Evolutionary conservation across 2,329 filamentous ascomycete genomes (phyloP), one percentile per base, ranked within the genome.

Genomic region (Neobulgaria alba): DNA sequence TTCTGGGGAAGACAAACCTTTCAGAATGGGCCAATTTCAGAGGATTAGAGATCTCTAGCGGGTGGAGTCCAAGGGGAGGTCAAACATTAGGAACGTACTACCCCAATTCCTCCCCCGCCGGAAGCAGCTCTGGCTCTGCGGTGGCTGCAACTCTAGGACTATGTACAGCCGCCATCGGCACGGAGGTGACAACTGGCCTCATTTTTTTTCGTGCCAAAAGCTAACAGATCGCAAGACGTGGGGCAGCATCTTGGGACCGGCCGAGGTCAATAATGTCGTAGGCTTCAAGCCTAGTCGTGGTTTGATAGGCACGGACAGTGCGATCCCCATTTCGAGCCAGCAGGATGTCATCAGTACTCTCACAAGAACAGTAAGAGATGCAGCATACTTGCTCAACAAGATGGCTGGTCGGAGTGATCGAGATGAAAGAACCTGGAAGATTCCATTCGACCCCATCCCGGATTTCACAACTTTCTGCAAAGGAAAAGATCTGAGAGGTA

Each of bases 21-120:
- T 79, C 73, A 47, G 83, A 89, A 57, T 88, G 82, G 82, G 82
- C 83, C 0, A 75, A 79, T 44, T 83, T 85, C 77, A 69, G 82
- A 26, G 73, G 68, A 48, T 80, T 69, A 51, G 71, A 76, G 52
- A 82, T 83, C 57, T 80, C 76, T 0, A 78, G 82, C 57, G 82
- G 80, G 2, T 85, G 78, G 55, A 79, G 74, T 30, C 71, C 64
- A 3, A 67, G 79, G 5, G 79, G 79, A 16, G 80, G 79, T 0
- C 80, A 85, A 59, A 68, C 67, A 35, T 66, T 77, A 35, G 79
- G 69, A 51, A 68, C 82, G 0, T 87, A 86, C 54, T 84, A 87
- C 54, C 61, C 85, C 14, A 79, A 77, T 0, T 63, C 75, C 5
- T 81, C 76, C 52, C 81, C 83, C 0, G 80, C 81, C 1, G 82